Base-by-base conservation (phyloP, 2,329 filamentous ascomycete species). In the Aspergillus caelatus region DNA sequence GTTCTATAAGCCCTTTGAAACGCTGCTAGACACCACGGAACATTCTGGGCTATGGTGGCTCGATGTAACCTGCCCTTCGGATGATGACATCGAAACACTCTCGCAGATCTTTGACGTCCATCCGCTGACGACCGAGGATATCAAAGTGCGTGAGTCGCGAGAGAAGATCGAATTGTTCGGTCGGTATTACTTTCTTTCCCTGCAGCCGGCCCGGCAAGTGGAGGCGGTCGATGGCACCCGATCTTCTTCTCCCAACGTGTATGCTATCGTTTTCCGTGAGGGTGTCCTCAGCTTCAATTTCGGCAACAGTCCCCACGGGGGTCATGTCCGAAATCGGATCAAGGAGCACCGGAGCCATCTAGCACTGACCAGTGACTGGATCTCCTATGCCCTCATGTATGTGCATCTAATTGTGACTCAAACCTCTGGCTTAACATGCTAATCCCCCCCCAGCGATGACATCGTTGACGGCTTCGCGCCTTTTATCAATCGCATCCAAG, bases 121-220 rank as follows among this genome's bases (percentile, higher is more conserved):
- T 78, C 94, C 93, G 21, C 82, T 98, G 75, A 97, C 94, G 0
- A 91, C 93, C 32, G 94, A 98, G 78, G 94, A 98, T 81, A 97
- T 98, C 69, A 90, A 89, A 58, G 94, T 91, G 0, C 92, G 96
- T 74, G 94, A 97, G 78, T 89, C 92, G 3, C 92, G 94, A 34
- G 94, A 98, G 81, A 98, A 98, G 83, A 96, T 97, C 63, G 94
- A 98, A 77, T 85, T 97, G n/a, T 98, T 98, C 79, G 90, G 91
- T 9, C 91, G 92, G 11, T 98, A 98, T 81, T 98, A 97, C 80
- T 97, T 98, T 76, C 90, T 96, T 50, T 95, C 91, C 73, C 96
- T 97, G 84, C 88, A 93, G 50, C 95, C 93, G 3, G 97, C 97
- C 82, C 89, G 87, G 67, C 89, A 92, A 55, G 83, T 91, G 63